A percentile compares a stretch with the other conserved stretches of the same genome.
phyloP scores from a whole-genome alignment of 106 monocot species.

The Acanthochlamys bracteata region DNA sequence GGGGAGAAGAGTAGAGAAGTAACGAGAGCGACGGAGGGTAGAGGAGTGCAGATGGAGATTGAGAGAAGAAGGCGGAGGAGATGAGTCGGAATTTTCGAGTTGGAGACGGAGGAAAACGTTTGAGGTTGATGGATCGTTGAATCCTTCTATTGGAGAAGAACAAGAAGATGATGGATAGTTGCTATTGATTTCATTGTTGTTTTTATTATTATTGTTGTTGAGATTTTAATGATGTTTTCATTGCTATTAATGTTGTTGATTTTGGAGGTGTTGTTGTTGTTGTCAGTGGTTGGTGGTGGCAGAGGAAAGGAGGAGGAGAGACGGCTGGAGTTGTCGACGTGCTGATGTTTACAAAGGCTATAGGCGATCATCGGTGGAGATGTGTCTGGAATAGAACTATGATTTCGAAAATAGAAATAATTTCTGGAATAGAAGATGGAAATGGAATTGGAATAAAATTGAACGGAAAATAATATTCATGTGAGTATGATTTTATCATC shows the following conservation, averaged over 20 bases:
- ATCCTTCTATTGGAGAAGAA: slow-evolving; percentile 18
- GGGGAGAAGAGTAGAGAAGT: no score
- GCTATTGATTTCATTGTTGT: no score
- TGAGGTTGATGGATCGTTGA: slow-evolving; percentile 49
- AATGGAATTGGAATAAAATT: no score
- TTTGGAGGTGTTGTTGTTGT: no score
- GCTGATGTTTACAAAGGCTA: slow-evolving; percentile 27
- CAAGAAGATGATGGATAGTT: background rate
- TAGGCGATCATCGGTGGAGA: background rate
- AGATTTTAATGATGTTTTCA: no score
- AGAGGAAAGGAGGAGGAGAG: no score
- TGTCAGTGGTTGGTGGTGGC: no score
- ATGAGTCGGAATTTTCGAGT: slow-evolving; percentile 20
- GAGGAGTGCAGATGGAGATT: slow-evolving; percentile 82
- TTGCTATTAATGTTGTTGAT: no score
- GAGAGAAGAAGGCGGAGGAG: slow-evolving; percentile 12
- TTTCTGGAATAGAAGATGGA: background rate
- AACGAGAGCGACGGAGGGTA: no score
- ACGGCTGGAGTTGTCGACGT: slow-evolving; percentile 48
- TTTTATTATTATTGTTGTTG: no score
- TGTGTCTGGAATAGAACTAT: background rate
- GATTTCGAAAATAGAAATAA: background rate
- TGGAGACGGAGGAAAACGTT: slow-evolving; percentile 56
- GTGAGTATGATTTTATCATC: no score
- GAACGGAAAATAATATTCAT: no score